Percentiles rank a stretch among this genome's conserved stretches.
Evolutionary conservation across 208 protist genomes (phyloP).

Genomic region (Trypanosomatidae sp.): DNA sequence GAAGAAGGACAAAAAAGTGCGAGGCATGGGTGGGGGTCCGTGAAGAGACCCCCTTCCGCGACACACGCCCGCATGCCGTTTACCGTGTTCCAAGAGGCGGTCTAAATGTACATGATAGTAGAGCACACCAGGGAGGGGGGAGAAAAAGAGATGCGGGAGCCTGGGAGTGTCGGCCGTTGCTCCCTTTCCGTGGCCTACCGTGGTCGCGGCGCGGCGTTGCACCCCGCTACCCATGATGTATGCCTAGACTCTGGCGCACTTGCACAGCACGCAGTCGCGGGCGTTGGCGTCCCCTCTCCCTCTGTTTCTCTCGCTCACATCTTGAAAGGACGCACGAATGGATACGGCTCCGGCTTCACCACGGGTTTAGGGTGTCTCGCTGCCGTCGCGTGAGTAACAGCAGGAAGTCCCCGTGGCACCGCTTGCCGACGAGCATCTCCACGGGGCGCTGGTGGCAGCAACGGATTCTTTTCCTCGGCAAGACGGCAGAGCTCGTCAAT

Average conservation of each 20-base stretch:
- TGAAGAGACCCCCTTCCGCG: neutral
- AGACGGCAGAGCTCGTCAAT: conserved; percentile 55
- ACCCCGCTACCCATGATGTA: neutral
- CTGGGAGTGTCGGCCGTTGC: neutral
- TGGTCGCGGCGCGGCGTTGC: neutral
- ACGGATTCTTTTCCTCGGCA: conserved; percentile 6
- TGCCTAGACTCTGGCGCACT: neutral
- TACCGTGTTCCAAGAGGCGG: neutral
- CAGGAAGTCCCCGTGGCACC: neutral
- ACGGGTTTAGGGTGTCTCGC: neutral
- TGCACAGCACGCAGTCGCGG: neutral
- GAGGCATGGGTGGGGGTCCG: neutral
- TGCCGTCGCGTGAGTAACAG: neutral
- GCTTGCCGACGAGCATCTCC: neutral
- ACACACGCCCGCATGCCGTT: neutral
- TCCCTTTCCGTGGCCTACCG: neutral
- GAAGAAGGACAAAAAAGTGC: neutral
- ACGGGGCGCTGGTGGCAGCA: neutral
- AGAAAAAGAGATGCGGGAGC: neutral
- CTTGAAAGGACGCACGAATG: conserved; percentile 25
- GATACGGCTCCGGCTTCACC: neutral
- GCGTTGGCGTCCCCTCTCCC: neutral
- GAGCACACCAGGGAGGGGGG: neutral
- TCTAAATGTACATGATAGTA: neutral
- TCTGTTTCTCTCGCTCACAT: neutral